Evolutionary conservation across 345 rosid genomes (phyloP).

Genomic region (Turritis glabra): DNA sequence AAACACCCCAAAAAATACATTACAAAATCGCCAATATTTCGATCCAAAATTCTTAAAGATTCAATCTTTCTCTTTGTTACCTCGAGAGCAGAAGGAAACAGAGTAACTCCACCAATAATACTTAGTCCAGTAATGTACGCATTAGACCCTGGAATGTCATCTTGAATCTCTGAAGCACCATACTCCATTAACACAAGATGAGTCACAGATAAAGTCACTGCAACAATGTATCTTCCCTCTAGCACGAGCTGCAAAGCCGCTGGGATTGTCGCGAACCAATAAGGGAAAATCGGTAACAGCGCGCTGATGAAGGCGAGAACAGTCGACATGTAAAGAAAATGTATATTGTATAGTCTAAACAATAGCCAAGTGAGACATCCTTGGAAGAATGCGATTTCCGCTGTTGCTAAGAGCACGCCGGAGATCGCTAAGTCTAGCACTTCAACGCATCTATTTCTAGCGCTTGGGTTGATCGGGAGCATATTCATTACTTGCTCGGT

Average conservation of each 20-base stretch:
- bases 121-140: constrained; percentile 89
- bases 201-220: constrained; percentile 56
- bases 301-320: constrained; percentile 79
- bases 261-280: constrained; percentile 90
- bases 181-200: constrained; percentile 84
- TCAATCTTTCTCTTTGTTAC: constrained; percentile 38
- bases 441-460: constrained; percentile 73
- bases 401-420: constrained; percentile 91
- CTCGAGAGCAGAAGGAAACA: constrained; percentile 94
- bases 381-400: constrained; percentile 86
- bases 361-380: constrained; percentile 97
- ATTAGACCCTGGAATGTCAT: constrained; percentile 85
- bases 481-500: constrained; percentile 87
- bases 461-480: constrained; percentile 71
- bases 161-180: constrained; percentile 84
- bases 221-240: constrained; percentile 72
- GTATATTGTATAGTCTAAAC: constrained; percentile 76
- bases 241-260: constrained; percentile 69
- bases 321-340: constrained; percentile 85
- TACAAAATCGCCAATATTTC: neutral
- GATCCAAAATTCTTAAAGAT: neutral
- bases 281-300: constrained; percentile 75
- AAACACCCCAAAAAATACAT: neutral
- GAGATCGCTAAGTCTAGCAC: constrained; percentile 87
- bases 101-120: constrained; percentile 94